A percentile compares a stretch with the other conserved stretches of the same genome.
phyloP scores from a whole-genome alignment of 257 asterid species.

The Primulina tabacum region DNA sequence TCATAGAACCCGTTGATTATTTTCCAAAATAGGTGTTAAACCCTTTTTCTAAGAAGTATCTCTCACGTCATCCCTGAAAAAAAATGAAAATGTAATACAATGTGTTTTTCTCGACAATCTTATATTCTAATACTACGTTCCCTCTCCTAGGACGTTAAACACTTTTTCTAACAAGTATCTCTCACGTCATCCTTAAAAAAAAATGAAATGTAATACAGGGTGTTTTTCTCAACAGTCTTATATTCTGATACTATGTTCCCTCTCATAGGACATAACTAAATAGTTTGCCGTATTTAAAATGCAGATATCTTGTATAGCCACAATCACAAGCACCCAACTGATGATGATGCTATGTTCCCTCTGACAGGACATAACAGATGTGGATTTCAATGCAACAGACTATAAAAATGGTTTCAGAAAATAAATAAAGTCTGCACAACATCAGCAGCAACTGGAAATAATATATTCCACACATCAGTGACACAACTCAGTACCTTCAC shows the following conservation, averaged over 20 bases:
- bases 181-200: too few species aligned
- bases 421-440: background rate
- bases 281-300: constrained; percentile 4
- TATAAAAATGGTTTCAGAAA: background rate
- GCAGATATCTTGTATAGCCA: background rate
- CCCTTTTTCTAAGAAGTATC: too few species aligned
- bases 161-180: too few species aligned
- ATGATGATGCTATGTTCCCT: background rate
- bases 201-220: too few species aligned
- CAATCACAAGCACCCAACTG: background rate
- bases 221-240: background rate
- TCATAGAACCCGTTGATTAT: too few species aligned
- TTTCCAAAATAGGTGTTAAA: too few species aligned
- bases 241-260: too few species aligned
- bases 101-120: too few species aligned
- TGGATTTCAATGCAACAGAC: background rate
- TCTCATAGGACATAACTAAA: background rate
- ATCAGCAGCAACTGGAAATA: background rate
- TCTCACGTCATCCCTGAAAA: too few species aligned
- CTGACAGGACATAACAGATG: background rate
- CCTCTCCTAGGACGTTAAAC: too few species aligned
- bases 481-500: constrained; percentile 61
- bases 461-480: background rate
- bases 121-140: too few species aligned
- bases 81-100: too few species aligned